phyloP scores from a whole-genome alignment of 805 yeast species.

The Cephaloascus fragrans region DNA sequence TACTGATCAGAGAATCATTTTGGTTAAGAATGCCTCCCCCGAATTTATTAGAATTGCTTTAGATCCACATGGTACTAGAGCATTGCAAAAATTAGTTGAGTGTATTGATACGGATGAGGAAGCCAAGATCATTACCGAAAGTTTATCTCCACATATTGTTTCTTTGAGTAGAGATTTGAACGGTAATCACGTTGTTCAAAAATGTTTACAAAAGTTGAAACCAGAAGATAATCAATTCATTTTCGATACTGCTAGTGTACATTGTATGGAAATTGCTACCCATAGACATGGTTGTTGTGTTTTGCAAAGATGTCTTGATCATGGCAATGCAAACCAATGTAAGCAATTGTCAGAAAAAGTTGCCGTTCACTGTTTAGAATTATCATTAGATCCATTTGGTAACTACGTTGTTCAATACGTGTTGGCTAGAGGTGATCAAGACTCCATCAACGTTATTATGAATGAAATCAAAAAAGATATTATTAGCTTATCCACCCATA shows the following conservation, averaged over 20 bases:
- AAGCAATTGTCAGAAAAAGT: slow-evolving; percentile 56
- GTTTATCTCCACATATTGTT: slow-evolving; percentile 65
- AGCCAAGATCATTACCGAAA: slow-evolving; percentile 47
- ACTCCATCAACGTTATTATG: slow-evolving; percentile 8
- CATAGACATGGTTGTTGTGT: slow-evolving; percentile 98
- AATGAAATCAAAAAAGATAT: slow-evolving; percentile 4
- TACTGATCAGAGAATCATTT: slow-evolving; percentile 54
- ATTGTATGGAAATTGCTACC: slow-evolving; percentile 77
- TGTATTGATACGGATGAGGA: slow-evolving; percentile 67
- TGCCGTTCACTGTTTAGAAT: slow-evolving; percentile 54
- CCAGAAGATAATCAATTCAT: slow-evolving; percentile 76
- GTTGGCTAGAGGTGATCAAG: slow-evolving; percentile 36
- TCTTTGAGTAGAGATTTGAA: slow-evolving; percentile 78
- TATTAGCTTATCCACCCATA: slow-evolving; percentile 42
- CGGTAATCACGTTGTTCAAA: slow-evolving; percentile 95
- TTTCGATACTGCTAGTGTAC: slow-evolving; percentile 69
- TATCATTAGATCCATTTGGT: slow-evolving; percentile 90
- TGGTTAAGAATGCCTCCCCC: slow-evolving; percentile 65
- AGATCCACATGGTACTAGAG: slow-evolving; percentile 95
- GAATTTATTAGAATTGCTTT: slow-evolving; percentile 73
- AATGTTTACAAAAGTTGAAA: slow-evolving; percentile 66
- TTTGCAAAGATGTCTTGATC: slow-evolving; percentile 87
- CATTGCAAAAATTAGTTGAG: slow-evolving; percentile 86
- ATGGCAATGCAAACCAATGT: slow-evolving; percentile 67
- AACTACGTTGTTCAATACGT: slow-evolving; percentile 96